These are phyloP conservation scores for Jackrogersella minutella DNA, from an alignment of 495 filamentous ascomycete species.

Conservation along the genomic window DNA sequence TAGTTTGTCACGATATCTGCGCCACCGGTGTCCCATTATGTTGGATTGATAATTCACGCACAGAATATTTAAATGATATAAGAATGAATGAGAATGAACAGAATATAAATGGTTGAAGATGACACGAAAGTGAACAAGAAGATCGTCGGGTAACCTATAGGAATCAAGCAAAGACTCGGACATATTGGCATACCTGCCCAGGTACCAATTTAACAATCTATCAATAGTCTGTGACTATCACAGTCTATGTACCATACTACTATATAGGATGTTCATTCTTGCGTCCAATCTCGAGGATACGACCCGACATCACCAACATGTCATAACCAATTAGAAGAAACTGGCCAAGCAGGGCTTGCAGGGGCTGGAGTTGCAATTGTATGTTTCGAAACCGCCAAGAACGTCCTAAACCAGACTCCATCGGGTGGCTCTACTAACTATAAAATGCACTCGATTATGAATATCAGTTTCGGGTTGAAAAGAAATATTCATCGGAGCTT, in stretches of 20 bases:
- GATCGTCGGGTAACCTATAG: too few relatives aligned
- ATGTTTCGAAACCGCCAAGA: background rate
- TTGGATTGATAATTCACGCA: too few relatives aligned
- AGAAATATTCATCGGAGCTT: background rate
- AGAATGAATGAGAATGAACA: background rate
- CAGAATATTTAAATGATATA: too few relatives aligned
- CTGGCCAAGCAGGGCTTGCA: background rate
- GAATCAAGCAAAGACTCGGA: too few relatives aligned
- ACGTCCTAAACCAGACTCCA: background rate
- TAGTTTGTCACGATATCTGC: background rate
- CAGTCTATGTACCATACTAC: too few relatives aligned
- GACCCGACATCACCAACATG: background rate
- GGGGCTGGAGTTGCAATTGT: background rate
- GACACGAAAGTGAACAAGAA: too few relatives aligned
- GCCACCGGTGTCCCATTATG: background rate
- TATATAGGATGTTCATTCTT: background rate
- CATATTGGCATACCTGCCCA: too few relatives aligned
- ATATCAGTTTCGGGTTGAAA: background rate
- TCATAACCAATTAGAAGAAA: background rate
- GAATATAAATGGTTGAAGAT: background rate
- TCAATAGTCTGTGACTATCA: background rate
- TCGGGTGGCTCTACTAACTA: background rate
- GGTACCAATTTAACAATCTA: too few relatives aligned
- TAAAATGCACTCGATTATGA: background rate
- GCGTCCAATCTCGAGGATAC: background rate